A percentile compares a stretch with the other conserved stretches of the same genome.
Evolutionary conservation across 768 basidiomycete genomes (phyloP).

Genomic region (Macrolepiota albuminosa): DNA sequence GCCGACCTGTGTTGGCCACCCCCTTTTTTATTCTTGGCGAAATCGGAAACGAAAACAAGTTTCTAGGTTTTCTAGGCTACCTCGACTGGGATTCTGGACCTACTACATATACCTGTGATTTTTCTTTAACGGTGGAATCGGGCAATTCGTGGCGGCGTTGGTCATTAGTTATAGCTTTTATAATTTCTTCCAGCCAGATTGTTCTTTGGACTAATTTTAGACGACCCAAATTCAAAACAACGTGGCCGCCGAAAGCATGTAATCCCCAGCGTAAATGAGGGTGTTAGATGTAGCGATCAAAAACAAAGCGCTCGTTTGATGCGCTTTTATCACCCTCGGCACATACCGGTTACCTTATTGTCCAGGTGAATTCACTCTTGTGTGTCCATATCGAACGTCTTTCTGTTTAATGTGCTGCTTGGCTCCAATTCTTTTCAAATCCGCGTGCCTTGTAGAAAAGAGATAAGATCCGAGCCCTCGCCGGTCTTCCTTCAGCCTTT

Average conservation of each 20-base stretch:
- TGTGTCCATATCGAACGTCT: background rate
- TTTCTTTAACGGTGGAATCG: background rate
- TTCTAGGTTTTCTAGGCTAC: background rate
- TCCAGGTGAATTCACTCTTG: background rate
- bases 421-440: background rate
- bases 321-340: background rate
- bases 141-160: background rate
- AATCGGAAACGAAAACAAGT: background rate
- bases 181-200: background rate
- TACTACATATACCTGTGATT: background rate
- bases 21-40: background rate
- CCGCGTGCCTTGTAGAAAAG: background rate
- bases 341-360: background rate
- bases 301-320: background rate
- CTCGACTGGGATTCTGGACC: background rate
- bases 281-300: background rate
- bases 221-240: background rate
- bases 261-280: background rate
- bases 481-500: background rate
- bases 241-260: background rate
- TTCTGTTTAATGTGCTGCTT: background rate
- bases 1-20: background rate
- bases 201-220: background rate
- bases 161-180: background rate
- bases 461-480: background rate